Conservation (phyloP, 2,329 filamentous ascomycete genomes). For the Colletotrichum sp. region DNA sequence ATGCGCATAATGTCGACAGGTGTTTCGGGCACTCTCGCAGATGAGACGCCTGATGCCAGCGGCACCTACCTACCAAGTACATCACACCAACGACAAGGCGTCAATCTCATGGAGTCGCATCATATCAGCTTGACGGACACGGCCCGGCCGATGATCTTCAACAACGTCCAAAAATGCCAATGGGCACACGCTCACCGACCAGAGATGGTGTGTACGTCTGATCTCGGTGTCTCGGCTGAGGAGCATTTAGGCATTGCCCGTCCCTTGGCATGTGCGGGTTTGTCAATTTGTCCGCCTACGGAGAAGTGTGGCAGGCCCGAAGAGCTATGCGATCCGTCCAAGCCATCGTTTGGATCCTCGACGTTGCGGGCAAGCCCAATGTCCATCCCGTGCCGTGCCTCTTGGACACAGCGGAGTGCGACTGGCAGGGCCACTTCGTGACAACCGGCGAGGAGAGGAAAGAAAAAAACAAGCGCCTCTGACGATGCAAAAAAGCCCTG, state of each 20-base stretch:
- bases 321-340: neutral
- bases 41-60: neutral
- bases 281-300: neutral
- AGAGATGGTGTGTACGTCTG: conserved; percentile 16
- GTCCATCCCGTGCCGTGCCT: neutral
- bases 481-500: conserved; percentile 3
- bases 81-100: neutral
- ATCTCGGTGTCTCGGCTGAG: conserved; percentile 18
- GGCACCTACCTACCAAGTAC: neutral
- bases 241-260: conserved; percentile 2
- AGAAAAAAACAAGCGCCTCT: neutral
- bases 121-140: neutral
- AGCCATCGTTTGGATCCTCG: neutral
- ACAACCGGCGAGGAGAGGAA: neutral
- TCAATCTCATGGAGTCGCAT: neutral
- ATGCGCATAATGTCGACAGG: neutral
- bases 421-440: neutral
- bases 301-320: neutral
- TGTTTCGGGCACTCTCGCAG: neutral
- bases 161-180: neutral
- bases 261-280: conserved; percentile 12
- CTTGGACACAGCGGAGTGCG: neutral
- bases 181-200: conserved; percentile 11
- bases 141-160: conserved; percentile 7
- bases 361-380: neutral